These are phyloP conservation scores for Aspergillus pseudotamarii DNA, from an alignment of 2,329 filamentous ascomycete species.

Conservation along the genomic window DNA sequence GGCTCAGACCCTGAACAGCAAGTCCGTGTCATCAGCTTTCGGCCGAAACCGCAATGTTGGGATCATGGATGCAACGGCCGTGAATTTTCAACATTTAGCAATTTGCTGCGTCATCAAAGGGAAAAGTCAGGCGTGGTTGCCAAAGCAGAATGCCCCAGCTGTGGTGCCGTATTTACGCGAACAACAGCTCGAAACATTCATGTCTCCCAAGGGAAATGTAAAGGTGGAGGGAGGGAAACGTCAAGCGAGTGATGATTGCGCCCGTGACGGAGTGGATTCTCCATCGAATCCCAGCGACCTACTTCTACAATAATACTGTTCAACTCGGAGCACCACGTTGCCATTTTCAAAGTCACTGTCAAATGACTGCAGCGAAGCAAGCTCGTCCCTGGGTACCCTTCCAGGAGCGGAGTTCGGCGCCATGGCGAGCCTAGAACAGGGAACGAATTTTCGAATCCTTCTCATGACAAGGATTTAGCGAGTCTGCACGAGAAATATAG, in stretches of 20 bases:
- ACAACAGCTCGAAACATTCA: conserved; percentile 89
- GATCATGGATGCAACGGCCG: conserved; percentile 95
- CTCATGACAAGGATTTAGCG: not conserved
- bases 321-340: not conserved
- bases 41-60: conserved; percentile 95
- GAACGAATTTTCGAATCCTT: not conserved
- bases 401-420: not conserved
- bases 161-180: conserved; percentile 89
- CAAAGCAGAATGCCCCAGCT: conserved; percentile 87
- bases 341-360: not conserved
- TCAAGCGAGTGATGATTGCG: conserved; percentile 25
- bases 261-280: not conserved
- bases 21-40: conserved; percentile 71
- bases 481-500: not conserved
- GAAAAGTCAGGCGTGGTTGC: conserved; percentile 91
- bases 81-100: conserved; percentile 96
- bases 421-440: not conserved
- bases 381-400: not conserved
- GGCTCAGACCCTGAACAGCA: conserved; percentile 48
- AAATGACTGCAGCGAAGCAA: not conserved
- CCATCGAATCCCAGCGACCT: not conserved
- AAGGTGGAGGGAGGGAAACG: conserved; percentile 51
- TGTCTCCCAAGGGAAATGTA: conserved; percentile 86
- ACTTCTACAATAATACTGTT: not conserved
- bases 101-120: conserved; percentile 85